Percentiles rank a stretch among this genome's conserved stretches.
phyloP scores from a whole-genome alignment of 441 rosid species.

The Macaranga tanarius region DNA sequence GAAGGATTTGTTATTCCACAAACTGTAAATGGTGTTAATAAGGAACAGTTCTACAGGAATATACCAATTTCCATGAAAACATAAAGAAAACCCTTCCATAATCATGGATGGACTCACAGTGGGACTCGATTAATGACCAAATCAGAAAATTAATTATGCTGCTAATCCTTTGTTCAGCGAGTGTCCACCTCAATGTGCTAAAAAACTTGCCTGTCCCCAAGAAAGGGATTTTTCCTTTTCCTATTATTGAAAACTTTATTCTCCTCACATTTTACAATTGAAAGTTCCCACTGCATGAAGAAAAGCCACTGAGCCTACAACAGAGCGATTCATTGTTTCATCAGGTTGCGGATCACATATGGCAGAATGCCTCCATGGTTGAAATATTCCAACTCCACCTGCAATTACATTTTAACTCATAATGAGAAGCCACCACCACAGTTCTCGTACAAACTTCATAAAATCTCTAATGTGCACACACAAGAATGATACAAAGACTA shows the following conservation, averaged over 20 bases:
- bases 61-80: neutral
- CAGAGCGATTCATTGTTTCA: conserved; percentile 37
- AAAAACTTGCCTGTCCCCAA: neutral
- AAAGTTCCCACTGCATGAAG: conserved; percentile 15
- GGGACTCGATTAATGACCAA: neutral
- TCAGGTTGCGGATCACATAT: conserved; percentile 76
- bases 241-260: conserved; percentile 5
- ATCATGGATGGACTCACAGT: neutral
- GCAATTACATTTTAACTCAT: conserved; percentile 20
- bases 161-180: neutral
- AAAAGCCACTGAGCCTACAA: neutral
- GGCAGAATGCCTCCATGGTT: conserved; percentile 91
- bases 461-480: no score
- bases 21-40: neutral
- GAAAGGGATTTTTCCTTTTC: neutral
- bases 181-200: neutral
- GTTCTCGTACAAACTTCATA: neutral
- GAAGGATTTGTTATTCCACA: no score
- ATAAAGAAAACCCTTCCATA: neutral
- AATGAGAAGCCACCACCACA: no score
- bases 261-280: conserved; percentile 25
- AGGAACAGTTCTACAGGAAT: neutral
- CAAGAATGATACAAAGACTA: no score
- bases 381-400: conserved; percentile 96
- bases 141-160: neutral